Evolutionary conservation across 306 rosid species (phyloP).

Genomic region (Castanopsis chinensis): DNA sequence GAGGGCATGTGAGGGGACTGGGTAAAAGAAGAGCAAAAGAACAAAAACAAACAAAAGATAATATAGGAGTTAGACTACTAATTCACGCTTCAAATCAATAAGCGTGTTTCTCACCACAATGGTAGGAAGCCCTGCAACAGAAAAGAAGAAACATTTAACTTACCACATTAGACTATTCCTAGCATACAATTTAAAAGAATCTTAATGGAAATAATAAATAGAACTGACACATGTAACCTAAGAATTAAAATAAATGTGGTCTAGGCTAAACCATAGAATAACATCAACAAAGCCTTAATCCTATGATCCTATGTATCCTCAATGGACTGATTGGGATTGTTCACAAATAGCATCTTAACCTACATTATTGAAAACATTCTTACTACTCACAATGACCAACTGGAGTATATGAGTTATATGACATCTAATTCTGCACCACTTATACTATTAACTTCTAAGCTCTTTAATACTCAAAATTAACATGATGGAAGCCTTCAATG

Average conservation of each 20-base stretch:
- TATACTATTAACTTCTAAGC: neutral
- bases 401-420: neutral
- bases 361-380: neutral
- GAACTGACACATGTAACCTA: neutral
- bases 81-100: slow-evolving; percentile 65
- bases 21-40: too few relatives aligned
- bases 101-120: slow-evolving; percentile 85
- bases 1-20: too few relatives aligned
- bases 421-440: neutral
- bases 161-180: neutral
- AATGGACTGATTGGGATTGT: too few relatives aligned
- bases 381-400: neutral
- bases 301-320: too few relatives aligned
- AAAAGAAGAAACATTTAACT: slow-evolving; percentile 14
- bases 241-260: neutral
- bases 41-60: too few relatives aligned
- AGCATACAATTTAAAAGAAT: neutral
- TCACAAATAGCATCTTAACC: neutral
- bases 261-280: too few relatives aligned
- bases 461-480: neutral
- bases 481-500: neutral
- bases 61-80: too few relatives aligned
- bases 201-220: neutral
- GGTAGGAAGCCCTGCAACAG: slow-evolving; percentile 75
- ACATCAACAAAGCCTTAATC: too few relatives aligned